A percentile compares a stretch with the other conserved stretches of the same genome.
Conservation (phyloP, 768 basidiomycete genomes). For the Mycena vitilis region DNA sequence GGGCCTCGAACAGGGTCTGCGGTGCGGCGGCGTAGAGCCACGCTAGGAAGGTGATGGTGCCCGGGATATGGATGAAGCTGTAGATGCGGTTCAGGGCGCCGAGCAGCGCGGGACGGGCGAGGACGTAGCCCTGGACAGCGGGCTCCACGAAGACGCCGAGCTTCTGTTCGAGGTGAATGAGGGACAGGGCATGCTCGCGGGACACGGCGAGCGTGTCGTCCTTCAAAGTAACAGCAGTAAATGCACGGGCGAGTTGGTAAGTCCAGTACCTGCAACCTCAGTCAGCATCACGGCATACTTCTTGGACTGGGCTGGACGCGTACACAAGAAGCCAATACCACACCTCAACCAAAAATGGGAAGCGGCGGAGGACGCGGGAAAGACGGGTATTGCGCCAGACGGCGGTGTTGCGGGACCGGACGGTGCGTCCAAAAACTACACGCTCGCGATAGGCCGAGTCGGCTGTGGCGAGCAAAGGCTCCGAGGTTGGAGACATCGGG, state of each 20-base stretch:
- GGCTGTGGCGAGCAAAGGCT: constrained; percentile 30
- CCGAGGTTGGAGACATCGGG: constrained; percentile 31
- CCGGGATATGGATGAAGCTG: constrained; percentile 37
- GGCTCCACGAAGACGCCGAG: constrained; percentile 35
- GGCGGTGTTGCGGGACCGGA: constrained; percentile 34
- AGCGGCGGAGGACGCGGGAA: constrained; percentile 33
- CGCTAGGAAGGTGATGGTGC: constrained; percentile 36
- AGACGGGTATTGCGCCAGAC: constrained; percentile 32
- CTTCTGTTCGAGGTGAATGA: constrained; percentile 34
- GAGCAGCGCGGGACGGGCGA: constrained; percentile 28
- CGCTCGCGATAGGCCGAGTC: constrained; percentile 28
- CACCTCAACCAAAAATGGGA: constrained; percentile 37
- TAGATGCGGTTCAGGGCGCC: constrained; percentile 38
- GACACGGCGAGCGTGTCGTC: constrained; percentile 36
- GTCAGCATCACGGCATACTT: too few species aligned
- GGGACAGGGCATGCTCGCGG: constrained; percentile 33
- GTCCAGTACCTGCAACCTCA: constrained; percentile 22
- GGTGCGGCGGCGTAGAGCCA: constrained; percentile 37
- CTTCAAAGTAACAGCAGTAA: constrained; percentile 36
- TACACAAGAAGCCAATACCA: constrained; percentile 37
- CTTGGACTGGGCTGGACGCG: too few species aligned
- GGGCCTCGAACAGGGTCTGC: constrained; percentile 34
- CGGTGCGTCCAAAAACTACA: constrained; percentile 27
- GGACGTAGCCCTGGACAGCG: constrained; percentile 31
- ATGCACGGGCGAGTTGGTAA: constrained; percentile 34